Evolutionary conservation across 768 basidiomycete species (phyloP), one percentile per base, ranked within the genome.

Genomic region (Pisolithus orientalis): DNA sequence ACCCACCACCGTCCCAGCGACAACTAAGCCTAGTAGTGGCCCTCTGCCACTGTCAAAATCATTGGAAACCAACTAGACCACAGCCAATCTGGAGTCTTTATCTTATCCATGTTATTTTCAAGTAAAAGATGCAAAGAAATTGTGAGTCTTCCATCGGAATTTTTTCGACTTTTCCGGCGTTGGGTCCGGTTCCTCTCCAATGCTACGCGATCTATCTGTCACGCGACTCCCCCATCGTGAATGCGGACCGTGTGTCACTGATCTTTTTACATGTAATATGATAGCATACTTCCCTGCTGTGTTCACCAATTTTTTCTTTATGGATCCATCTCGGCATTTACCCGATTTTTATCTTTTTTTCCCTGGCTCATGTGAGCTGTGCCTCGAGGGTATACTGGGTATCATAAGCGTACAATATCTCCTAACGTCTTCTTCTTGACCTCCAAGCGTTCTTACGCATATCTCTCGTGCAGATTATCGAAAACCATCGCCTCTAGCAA

Each of bases 401-500:
- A 50, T 51, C 62, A 62, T 70, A 60, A 69, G 55, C 52, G 47
- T 56, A 47, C 53, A 17, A 32, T 37, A 34, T 25, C 17, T 54
- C 24, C 54, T 58, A 56, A 62, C 55, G 50, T 62, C 57, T 58
- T 60, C 56, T 51, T 52, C 54, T 55, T n/a, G 49, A 52, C 53
- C 54, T 37, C 53, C 54, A 39, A 57, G 54, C 59, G 67, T 54
- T 25, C 53, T 50, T 40, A 45, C 34, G 28, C 47, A 47, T 31
- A 44, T 17, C 42, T 56, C 28, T 9, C 34, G 27, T 62, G 9
- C 57, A 76, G 78, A 65, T 67, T 60, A 60, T 62, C 65, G 69
- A 65, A 77, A 71, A 66, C 78, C 74, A 69, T 73, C 77, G 67
- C 72, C 80, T 77, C 68, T 77, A 73, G 56, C 76, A 74, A 82